phyloP scores from a whole-genome alignment of 2,329 filamentous ascomycete genomes.

The Colletotrichum magnum region DNA sequence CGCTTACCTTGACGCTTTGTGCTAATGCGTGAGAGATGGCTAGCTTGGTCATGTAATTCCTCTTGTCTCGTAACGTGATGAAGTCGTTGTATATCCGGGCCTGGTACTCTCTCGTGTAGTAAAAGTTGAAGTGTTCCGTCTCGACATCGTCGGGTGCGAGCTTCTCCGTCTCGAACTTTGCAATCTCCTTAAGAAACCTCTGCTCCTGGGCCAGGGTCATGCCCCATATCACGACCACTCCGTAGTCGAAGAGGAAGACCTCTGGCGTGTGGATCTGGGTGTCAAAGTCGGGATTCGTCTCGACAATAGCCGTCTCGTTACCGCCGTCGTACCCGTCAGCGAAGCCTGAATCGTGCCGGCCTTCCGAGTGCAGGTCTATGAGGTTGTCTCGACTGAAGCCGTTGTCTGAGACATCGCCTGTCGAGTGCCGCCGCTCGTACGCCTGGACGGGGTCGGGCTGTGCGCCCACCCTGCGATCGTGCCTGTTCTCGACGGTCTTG shows the following conservation, averaged over 20 bases:
- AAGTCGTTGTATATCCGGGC: conserved; percentile 99
- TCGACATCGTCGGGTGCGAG: conserved; percentile 90
- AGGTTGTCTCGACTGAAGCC: conserved; percentile 72
- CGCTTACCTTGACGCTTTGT: conserved; percentile 88
- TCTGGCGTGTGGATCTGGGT: conserved; percentile 92
- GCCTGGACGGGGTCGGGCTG: conserved; percentile 57
- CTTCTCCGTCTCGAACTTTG: conserved; percentile 94
- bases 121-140: conserved; percentile 98
- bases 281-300: conserved; percentile 80
- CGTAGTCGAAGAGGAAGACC: conserved; percentile 96
- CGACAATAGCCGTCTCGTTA: conserved; percentile 51
- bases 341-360: conserved; percentile 49
- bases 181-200: conserved; percentile 91
- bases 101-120: conserved; percentile 98
- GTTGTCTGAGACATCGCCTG: conserved; percentile 76
- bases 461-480: conserved; percentile 46
- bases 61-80: conserved; percentile 92
- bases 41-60: conserved; percentile 98
- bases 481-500: conserved; percentile 57
- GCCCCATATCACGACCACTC: conserved; percentile 98
- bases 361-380: conserved; percentile 69
- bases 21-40: conserved; percentile 96
- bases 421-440: conserved; percentile 80
- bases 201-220: conserved; percentile 94
- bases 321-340: conserved; percentile 47